Conservation (phyloP, 2,329 filamentous ascomycete species). For the Ascochyta rabiei region DNA sequence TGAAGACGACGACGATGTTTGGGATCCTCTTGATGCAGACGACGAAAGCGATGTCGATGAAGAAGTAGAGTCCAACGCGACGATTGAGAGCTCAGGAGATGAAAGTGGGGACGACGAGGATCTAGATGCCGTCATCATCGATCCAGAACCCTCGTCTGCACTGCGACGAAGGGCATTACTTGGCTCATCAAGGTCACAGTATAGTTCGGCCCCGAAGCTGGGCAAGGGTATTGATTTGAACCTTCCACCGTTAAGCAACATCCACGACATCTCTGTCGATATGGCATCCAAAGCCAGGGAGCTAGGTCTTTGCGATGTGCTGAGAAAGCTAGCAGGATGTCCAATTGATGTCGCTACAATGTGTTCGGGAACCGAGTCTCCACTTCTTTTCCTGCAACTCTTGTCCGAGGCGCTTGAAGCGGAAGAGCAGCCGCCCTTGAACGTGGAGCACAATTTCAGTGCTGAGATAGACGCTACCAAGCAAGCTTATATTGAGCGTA, state of each 20-base stretch:
- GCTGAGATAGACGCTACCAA: constrained; percentile 56
- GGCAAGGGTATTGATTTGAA: constrained; percentile 38
- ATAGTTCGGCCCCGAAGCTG: background rate
- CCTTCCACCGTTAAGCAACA: constrained; percentile 55
- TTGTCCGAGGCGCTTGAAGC: constrained; percentile 48
- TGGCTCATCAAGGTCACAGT: background rate
- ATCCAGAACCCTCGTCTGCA: background rate
- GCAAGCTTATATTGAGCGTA: constrained; percentile 56
- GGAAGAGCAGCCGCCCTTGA: constrained; percentile 16
- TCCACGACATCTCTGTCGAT: constrained; percentile 58
- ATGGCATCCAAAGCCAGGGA: constrained; percentile 50
- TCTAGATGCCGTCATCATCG: background rate
- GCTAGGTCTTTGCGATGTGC: constrained; percentile 43
- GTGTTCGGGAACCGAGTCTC: constrained; percentile 80
- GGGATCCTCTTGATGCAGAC: background rate
- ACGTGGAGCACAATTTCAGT: constrained; percentile 51
- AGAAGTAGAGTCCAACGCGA: constrained; percentile 3
- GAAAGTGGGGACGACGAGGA: background rate
- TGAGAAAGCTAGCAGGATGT: constrained; percentile 44
- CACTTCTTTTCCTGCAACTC: constrained; percentile 68
- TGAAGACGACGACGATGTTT: constrained; percentile 5
- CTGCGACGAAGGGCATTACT: background rate
- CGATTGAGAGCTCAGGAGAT: background rate
- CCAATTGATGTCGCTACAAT: constrained; percentile 68
- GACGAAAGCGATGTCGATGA: constrained; percentile 1